These are phyloP conservation scores for Malassezia obtusa DNA, from an alignment of 1,284 basidiomycete species.

Conservation along the genomic window DNA sequence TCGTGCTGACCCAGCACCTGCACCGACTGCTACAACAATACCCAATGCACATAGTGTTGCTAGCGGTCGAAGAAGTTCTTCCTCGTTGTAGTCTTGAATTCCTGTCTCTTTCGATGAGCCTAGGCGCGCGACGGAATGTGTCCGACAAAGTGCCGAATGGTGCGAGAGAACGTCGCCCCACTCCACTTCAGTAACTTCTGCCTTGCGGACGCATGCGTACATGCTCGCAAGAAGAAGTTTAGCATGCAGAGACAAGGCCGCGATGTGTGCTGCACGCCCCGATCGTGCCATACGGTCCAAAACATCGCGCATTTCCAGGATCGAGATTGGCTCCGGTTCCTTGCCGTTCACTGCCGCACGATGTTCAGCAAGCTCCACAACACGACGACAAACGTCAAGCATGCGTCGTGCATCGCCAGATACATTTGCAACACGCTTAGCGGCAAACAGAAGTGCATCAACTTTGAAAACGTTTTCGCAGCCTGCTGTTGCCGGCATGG, in stretches of 20 bases:
- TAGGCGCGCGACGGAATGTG: constrained; percentile 14
- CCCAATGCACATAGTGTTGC: constrained; percentile 30
- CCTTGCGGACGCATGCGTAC: constrained; percentile 68
- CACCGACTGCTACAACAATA: constrained; percentile 35
- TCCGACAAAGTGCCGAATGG: constrained; percentile 28
- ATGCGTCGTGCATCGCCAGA: constrained; percentile 90
- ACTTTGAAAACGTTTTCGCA: constrained; percentile 54
- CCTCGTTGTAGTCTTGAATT: constrained; percentile 1
- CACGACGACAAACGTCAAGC: constrained; percentile 72
- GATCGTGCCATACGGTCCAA: constrained; percentile 83
- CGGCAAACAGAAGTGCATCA: constrained; percentile 78
- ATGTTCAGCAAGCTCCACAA: constrained; percentile 32
- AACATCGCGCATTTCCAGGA: constrained; percentile 68
- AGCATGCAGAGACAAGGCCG: constrained; percentile 31
- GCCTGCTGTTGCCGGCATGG: constrained; percentile 51
- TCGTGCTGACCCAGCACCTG: constrained; percentile 31
- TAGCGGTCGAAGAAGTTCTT: constrained; percentile 22
- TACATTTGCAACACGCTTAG: constrained; percentile 81
- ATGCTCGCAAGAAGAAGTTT: constrained; percentile 58
- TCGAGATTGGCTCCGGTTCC: constrained; percentile 56
- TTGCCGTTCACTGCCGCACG: constrained; percentile 43
- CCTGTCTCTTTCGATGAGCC: not conserved
- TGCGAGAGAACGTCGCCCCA: constrained; percentile 61
- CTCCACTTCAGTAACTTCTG: constrained; percentile 75
- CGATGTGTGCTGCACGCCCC: constrained; percentile 56